Conservation (phyloP, 169 alveolate genomes). For the Plasmodium adleri region DNA sequence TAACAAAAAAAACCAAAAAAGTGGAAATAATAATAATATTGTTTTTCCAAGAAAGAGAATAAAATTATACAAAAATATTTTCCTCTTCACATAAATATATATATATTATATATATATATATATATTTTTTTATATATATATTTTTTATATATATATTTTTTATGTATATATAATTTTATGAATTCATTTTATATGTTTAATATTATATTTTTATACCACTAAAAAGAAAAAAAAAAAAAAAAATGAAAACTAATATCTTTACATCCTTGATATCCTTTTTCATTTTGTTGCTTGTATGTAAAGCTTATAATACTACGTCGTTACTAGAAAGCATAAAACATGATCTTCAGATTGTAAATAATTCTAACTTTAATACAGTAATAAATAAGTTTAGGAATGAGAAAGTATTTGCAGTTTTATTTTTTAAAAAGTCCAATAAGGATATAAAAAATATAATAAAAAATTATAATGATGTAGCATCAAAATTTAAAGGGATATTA, state of each 20-base stretch:
- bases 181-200: no score
- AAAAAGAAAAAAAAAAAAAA: not conserved
- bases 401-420: constrained; percentile 80
- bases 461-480: constrained; percentile 79
- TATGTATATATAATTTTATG: no score
- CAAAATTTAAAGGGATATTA: constrained; percentile 82
- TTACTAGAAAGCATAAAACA: constrained; percentile 84
- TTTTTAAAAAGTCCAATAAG: constrained; percentile 80
- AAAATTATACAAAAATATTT: no score
- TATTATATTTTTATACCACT: no score
- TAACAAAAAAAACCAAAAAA: no score
- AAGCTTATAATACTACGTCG: constrained; percentile 28
- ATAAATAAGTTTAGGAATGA: constrained; percentile 83
- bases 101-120: no score
- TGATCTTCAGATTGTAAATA: constrained; percentile 84
- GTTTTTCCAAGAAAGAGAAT: no score
- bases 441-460: constrained; percentile 78
- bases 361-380: constrained; percentile 80
- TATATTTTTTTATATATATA: no score
- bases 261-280: not conserved
- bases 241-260: not conserved
- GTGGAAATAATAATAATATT: no score
- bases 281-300: constrained; percentile 12
- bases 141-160: no score
- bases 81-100: no score